Conservation (phyloP, 352 stramenopile species). For the Globisporangium cederbergense region DNA sequence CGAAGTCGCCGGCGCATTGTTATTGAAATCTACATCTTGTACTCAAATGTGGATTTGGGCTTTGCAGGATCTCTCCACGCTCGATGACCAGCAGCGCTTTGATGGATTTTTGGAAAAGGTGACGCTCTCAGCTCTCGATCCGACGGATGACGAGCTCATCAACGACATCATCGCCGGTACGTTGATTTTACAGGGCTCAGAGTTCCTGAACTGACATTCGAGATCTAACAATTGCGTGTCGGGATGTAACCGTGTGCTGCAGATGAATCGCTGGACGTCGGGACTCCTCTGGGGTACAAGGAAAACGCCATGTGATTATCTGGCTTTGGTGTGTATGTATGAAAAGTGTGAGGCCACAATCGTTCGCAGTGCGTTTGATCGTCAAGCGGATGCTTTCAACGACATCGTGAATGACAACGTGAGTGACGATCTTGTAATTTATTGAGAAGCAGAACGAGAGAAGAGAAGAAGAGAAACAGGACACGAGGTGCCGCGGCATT, state of each 20-base stretch:
- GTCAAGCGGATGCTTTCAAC: background rate
- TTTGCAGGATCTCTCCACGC: constrained; percentile 37
- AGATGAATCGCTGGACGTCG: constrained; percentile 22
- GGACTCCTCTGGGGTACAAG: constrained; percentile 17
- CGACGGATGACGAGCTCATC: constrained; percentile 53
- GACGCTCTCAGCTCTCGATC: constrained; percentile 52
- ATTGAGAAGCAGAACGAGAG: constrained; percentile 7
- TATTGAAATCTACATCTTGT: background rate
- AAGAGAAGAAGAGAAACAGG: constrained; percentile 4
- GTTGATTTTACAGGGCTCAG: no score
- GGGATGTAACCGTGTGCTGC: background rate
- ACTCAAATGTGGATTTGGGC: background rate
- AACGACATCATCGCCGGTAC: constrained; percentile 19
- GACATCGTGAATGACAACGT: background rate
- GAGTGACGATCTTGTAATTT: constrained; percentile 15
- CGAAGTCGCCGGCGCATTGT: background rate
- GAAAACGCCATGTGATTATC: background rate
- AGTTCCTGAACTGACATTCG: background rate
- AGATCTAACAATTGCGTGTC: background rate
- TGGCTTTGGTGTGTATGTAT: constrained; percentile 1
- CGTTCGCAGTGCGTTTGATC: background rate
- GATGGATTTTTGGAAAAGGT: constrained; percentile 65
- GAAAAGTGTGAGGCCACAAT: constrained; percentile 1
- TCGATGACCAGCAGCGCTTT: constrained; percentile 62
- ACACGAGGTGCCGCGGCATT: background rate